phyloP scores from a whole-genome alignment of 495 filamentous ascomycete species.

The Xylaria longipes region DNA sequence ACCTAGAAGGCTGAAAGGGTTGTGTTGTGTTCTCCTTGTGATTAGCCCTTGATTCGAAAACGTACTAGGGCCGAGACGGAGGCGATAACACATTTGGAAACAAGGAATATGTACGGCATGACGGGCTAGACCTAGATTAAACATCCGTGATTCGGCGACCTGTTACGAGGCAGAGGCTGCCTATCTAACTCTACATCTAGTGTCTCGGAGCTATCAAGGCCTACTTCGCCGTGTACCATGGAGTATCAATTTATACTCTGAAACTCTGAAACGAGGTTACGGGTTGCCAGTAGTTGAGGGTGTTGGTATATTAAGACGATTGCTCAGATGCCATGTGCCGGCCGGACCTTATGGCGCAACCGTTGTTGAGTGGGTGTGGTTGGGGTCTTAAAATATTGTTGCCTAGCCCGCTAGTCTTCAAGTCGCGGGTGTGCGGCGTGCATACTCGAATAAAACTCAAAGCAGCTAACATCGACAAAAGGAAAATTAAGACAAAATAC shows the following conservation, averaged over 20 bases:
- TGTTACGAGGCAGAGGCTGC: neutral
- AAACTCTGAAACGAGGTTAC: neutral
- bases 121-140: neutral
- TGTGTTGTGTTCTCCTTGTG: neutral
- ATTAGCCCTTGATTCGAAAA: neutral
- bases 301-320: neutral
- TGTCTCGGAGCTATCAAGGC: neutral
- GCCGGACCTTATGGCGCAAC: neutral
- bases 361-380: neutral
- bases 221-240: neutral
- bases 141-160: neutral
- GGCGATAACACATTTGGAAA: neutral
- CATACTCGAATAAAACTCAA: neutral
- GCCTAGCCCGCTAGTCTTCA: neutral
- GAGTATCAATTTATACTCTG: neutral
- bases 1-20: conserved; percentile 1
- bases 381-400: neutral
- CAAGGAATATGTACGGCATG: neutral
- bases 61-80: neutral
- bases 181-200: neutral
- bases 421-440: neutral
- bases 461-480: neutral
- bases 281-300: neutral
- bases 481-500: neutral
- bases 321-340: neutral